Conservation (phyloP, 164 flowering plant species). For the Cinnamomum chago region DNA sequence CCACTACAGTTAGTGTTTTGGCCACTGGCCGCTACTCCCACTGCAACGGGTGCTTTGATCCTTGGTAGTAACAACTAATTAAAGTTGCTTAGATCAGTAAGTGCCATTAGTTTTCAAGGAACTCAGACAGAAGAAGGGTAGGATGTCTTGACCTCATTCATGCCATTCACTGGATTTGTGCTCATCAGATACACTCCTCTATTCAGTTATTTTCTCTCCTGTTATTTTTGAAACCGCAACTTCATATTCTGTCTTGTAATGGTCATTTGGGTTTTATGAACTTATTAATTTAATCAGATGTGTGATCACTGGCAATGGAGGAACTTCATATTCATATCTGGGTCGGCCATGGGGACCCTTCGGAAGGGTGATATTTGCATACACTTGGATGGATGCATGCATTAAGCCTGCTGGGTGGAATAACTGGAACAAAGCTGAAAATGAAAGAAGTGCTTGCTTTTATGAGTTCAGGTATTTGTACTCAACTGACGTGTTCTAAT, state of each 20-base stretch:
- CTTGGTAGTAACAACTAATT: not conserved
- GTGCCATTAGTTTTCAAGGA: not conserved
- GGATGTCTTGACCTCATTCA: not conserved
- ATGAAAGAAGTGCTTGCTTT: slow-evolving; percentile 93
- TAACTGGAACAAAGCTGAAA: slow-evolving; percentile 88
- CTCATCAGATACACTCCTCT: not conserved
- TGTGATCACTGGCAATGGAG: slow-evolving; percentile 90
- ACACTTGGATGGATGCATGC: slow-evolving; percentile 84
- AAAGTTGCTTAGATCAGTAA: not conserved
- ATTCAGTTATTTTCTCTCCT: not conserved
- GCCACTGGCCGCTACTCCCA: no score
- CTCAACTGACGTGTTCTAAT: not conserved
- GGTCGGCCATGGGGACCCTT: slow-evolving; percentile 99
- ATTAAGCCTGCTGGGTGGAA: slow-evolving; percentile 77
- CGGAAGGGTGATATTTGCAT: slow-evolving; percentile 85
- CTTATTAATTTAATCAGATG: slow-evolving; percentile 45
- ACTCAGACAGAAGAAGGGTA: not conserved
- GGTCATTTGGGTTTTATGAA: slow-evolving; percentile 4
- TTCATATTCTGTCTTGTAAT: not conserved
- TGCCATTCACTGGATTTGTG: not conserved
- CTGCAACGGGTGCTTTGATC: no score
- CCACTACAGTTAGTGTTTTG: no score
- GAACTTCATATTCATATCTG: slow-evolving; percentile 53
- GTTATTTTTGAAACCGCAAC: not conserved
- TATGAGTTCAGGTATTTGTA: slow-evolving; percentile 82